Evolutionary conservation across 257 asterid genomes (phyloP).

Genomic region (Gardenia jasminoides): DNA sequence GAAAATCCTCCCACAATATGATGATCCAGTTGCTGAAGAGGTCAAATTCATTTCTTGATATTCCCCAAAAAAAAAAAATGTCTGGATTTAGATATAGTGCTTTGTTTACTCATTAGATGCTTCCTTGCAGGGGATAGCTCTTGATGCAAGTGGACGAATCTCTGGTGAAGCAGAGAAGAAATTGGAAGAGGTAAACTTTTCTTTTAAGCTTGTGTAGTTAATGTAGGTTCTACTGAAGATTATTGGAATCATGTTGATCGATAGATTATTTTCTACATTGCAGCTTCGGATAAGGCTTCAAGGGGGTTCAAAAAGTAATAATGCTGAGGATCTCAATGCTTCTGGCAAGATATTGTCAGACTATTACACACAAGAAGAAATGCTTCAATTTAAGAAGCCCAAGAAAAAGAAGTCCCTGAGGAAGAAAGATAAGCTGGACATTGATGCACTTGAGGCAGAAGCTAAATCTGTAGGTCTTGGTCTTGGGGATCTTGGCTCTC

Average conservation of each 20-base stretch:
- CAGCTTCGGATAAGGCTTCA: conserved; percentile 90
- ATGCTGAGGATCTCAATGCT: conserved; percentile 60
- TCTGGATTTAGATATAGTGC: conserved; percentile 2
- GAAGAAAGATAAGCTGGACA: conserved; percentile 84
- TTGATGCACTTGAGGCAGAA: conserved; percentile 91
- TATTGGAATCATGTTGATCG: conserved; percentile 11
- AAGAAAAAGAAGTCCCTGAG: conserved; percentile 91
- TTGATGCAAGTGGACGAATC: conserved; percentile 86
- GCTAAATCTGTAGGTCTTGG: conserved; percentile 92
- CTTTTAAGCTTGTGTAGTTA: conserved; percentile 14
- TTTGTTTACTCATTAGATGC: conserved; percentile 22
- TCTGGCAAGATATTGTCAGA: conserved; percentile 61
- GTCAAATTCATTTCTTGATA: conserved; percentile 34
- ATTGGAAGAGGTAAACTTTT: conserved; percentile 72
- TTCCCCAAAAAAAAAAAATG: background rate
- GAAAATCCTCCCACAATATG: conserved; percentile 91
- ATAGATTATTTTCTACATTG: background rate
- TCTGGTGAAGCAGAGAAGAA: conserved; percentile 87
- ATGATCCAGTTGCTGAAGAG: conserved; percentile 88
- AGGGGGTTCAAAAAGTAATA: conserved; percentile 53
- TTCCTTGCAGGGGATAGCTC: conserved; percentile 64
- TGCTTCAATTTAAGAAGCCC: conserved; percentile 84
- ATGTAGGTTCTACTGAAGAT: conserved; percentile 8
- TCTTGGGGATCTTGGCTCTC: conserved; percentile 79
- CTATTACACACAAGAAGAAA: conserved; percentile 86